phyloP scores from a whole-genome alignment of 2,329 filamentous ascomycete species.

The Calonectria pseudoreteaudii region DNA sequence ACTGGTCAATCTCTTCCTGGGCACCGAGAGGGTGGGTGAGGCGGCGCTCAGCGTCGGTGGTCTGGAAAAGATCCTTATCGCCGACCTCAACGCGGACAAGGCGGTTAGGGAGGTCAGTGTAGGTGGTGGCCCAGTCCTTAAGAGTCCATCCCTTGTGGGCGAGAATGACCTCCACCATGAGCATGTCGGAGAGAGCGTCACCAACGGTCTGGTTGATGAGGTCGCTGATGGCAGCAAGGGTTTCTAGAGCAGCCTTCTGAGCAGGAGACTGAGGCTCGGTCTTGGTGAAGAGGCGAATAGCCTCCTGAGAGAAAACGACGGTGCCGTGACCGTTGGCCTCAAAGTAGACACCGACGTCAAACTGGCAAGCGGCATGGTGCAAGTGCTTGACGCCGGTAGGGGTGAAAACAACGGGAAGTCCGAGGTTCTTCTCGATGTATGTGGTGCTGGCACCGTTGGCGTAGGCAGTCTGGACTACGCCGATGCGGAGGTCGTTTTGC shows the following conservation, averaged over 20 bases:
- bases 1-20: slow-evolving; percentile 87
- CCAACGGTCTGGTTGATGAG: slow-evolving; percentile 99
- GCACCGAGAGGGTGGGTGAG: slow-evolving; percentile 82
- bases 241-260: slow-evolving; percentile 89
- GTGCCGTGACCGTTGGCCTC: slow-evolving; percentile 99
- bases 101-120: slow-evolving; percentile 93
- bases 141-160: slow-evolving; percentile 94
- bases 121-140: slow-evolving; percentile 92
- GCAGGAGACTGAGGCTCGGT: slow-evolving; percentile 90
- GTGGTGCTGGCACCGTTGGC: slow-evolving; percentile 95
- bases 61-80: slow-evolving; percentile 89
- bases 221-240: slow-evolving; percentile 83
- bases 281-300: slow-evolving; percentile 80
- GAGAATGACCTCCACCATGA: slow-evolving; percentile 95
- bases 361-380: slow-evolving; percentile 94
- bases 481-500: slow-evolving; percentile 84
- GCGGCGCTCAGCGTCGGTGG: slow-evolving; percentile 91
- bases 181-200: slow-evolving; percentile 94
- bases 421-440: slow-evolving; percentile 89
- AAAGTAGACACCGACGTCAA: slow-evolving; percentile 97
- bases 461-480: slow-evolving; percentile 97
- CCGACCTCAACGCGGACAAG: slow-evolving; percentile 93
- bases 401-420: slow-evolving; percentile 91
- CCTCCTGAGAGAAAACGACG: slow-evolving; percentile 90
- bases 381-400: slow-evolving; percentile 97